Conservation (phyloP, 306 rosid genomes). For the Prunus mongolica region DNA sequence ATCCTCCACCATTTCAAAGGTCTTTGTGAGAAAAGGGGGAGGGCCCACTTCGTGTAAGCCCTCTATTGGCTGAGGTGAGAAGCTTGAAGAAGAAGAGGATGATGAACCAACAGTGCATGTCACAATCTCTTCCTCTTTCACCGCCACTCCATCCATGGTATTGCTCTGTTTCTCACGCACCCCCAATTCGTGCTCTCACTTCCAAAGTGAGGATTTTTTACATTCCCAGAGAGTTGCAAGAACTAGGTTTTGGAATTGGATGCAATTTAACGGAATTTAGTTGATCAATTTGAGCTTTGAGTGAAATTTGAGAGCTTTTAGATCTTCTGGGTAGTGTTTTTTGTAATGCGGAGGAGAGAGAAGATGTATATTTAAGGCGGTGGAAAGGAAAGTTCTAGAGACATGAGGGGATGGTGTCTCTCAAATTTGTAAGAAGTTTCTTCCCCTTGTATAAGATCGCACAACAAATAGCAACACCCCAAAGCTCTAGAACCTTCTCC, state of each 20-base stretch:
- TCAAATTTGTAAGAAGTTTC: conserved; percentile 27
- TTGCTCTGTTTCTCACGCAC: not conserved
- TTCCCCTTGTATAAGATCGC: conserved; percentile 15
- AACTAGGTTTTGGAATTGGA: not conserved
- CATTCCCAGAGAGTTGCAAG: not conserved
- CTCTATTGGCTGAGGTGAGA: conserved; percentile 69
- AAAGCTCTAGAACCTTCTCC: conserved; percentile 52
- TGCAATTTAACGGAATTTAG: not conserved
- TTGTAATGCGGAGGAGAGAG: not conserved
- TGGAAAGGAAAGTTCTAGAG: conserved; percentile 54
- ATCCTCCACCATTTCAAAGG: conserved; percentile 92
- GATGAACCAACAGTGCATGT: conserved; percentile 31
- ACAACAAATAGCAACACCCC: not conserved
- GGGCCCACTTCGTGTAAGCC: conserved; percentile 79
- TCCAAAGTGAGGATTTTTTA: not conserved
- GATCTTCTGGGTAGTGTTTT: not conserved
- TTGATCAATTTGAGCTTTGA: not conserved
- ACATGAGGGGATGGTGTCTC: not conserved
- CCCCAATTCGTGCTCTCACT: not conserved
- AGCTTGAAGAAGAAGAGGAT: conserved; percentile 47
- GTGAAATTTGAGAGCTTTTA: not conserved
- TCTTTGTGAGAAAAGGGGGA: conserved; percentile 88
- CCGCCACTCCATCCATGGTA: conserved; percentile 37
- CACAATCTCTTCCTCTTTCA: conserved; percentile 52
- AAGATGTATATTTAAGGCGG: conserved; percentile 19